Conservation (phyloP, 164 flowering plant species). For the grape (Vitis vinifera) region ASM3070453v1 NC_081817.1:25032001-25032500, state of each 20-base stretch:
- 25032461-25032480: no score
- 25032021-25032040: constrained; percentile 1
- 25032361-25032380: no score
- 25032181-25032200: constrained; percentile 15
- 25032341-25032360: no score
- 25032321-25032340: no score
- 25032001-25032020: background rate
- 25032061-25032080: background rate
- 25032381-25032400: no score
- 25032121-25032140: background rate
- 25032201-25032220: constrained; percentile 12
- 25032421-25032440: no score
- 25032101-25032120: background rate
- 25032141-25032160: background rate
- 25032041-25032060: constrained; percentile 11
- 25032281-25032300: background rate
- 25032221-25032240: constrained; percentile 12
- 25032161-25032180: background rate
- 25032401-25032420: no score
- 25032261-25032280: constrained; percentile 13
- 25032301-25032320: no score
- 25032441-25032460: no score
- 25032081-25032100: background rate
- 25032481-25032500: no score
- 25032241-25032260: constrained; percentile 18